Evolutionary conservation across 257 asterid genomes (phyloP).

Genomic region (Gynochthodes officinalis): DNA sequence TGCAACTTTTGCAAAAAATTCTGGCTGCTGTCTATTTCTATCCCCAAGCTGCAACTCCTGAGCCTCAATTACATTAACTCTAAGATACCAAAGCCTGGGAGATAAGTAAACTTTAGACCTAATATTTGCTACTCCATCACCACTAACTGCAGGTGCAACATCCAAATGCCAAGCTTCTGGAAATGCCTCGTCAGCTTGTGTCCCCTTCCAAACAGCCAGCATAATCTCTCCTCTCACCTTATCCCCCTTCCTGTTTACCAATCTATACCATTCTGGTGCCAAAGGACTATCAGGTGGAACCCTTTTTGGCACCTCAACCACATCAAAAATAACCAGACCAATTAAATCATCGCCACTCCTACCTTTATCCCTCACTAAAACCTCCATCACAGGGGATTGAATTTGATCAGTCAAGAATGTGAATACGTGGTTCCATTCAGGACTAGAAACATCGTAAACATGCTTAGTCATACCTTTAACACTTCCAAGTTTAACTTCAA

Average conservation of each 20-base stretch:
- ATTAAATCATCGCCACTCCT: conserved; percentile 50
- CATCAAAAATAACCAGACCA: conserved; percentile 54
- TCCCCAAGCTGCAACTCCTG: conserved; percentile 58
- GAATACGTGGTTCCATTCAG: conserved; percentile 86
- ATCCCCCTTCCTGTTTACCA: conserved; percentile 52
- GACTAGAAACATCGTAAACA: conserved; percentile 37
- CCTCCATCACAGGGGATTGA: conserved; percentile 53
- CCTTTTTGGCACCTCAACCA: conserved; percentile 66
- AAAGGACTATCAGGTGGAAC: conserved; percentile 95
- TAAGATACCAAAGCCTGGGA: conserved; percentile 86
- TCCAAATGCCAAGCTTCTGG: conserved; percentile 86
- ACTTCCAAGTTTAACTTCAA: conserved; percentile 69
- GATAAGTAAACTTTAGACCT: conserved; percentile 80
- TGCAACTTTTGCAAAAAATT: conserved; percentile 44
- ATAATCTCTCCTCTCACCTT: conserved; percentile 69
- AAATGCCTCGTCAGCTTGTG: conserved; percentile 92
- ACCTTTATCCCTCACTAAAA: conserved; percentile 56
- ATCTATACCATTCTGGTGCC: conserved; percentile 89
- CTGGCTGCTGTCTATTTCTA: conserved; percentile 57
- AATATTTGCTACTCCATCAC: conserved; percentile 59
- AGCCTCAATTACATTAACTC: conserved; percentile 90
- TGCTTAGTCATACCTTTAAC: conserved; percentile 47
- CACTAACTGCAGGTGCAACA: conserved; percentile 37
- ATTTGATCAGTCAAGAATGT: conserved; percentile 50
- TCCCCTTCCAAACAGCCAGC: conserved; percentile 85